Conservation (phyloP, 1,284 basidiomycete genomes). For the Albatrellus sp. region DNA sequence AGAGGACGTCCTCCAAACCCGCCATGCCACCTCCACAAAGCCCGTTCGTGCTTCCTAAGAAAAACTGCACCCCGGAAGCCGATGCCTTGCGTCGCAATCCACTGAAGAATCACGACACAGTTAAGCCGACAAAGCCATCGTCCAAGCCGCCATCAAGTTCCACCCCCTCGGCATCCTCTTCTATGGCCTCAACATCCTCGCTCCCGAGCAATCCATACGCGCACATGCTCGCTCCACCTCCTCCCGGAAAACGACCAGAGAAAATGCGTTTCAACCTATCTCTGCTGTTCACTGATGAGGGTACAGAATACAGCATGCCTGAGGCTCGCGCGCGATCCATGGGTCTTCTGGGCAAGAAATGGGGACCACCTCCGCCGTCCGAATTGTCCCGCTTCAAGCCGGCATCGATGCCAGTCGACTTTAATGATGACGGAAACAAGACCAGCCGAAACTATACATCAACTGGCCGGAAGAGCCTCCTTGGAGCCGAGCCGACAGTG, state of each 20-base stretch:
- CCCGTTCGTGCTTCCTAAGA: slow-evolving; percentile 11
- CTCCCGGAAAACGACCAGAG: slow-evolving; percentile 58
- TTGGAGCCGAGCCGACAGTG: slow-evolving; percentile 45
- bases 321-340: slow-evolving; percentile 68
- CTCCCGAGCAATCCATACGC: slow-evolving; percentile 38
- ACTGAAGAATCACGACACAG: slow-evolving; percentile 31
- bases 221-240: slow-evolving; percentile 52
- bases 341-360: slow-evolving; percentile 71
- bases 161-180: slow-evolving; percentile 16
- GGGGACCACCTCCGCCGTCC: slow-evolving; percentile 51
- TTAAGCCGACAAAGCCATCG: slow-evolving; percentile 12
- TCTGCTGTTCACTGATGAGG: slow-evolving; percentile 54
- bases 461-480: slow-evolving; percentile 16
- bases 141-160: slow-evolving; percentile 2
- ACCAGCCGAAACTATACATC: slow-evolving; percentile 24
- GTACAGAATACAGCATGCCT: slow-evolving; percentile 58
- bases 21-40: slow-evolving; percentile 15
- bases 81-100: slow-evolving; percentile 39
- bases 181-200: slow-evolving; percentile 21
- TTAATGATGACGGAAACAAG: slow-evolving; percentile 40
- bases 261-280: slow-evolving; percentile 53
- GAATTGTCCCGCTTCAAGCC: slow-evolving; percentile 19
- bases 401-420: slow-evolving; percentile 23
- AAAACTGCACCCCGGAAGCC: slow-evolving; percentile 20
- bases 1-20: slow-evolving; percentile 20